These are phyloP conservation scores for Phytophthora pini DNA, from an alignment of 352 stramenopile species.

Conservation along the genomic window DNA sequence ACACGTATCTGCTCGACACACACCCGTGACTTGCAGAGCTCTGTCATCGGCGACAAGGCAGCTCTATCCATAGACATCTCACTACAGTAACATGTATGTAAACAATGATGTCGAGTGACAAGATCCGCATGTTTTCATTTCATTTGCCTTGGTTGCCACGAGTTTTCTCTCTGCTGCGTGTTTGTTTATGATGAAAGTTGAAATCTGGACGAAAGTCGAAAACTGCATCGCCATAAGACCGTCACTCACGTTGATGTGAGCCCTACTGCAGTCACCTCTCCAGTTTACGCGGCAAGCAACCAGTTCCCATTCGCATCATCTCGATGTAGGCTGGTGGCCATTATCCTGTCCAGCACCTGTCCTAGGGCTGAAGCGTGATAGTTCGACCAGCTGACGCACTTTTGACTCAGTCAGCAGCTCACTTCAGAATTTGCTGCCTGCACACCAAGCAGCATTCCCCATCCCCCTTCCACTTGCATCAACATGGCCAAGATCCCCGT, in stretches of 20 bases:
- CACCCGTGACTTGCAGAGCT: not conserved
- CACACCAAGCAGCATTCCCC: constrained; percentile 28
- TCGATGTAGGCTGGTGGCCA: not conserved
- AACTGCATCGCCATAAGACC: constrained; percentile 13
- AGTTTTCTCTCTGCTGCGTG: not conserved
- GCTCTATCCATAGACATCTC: not conserved
- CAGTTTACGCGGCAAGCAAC: constrained; percentile 8
- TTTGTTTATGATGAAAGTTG: constrained; percentile 23
- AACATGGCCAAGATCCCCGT: constrained; percentile 46
- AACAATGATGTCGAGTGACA: constrained; percentile 18
- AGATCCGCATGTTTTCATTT: not conserved
- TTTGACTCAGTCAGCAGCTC: constrained; percentile 5
- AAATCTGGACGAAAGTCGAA: constrained; percentile 1
- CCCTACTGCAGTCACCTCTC: not conserved
- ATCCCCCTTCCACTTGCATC: not conserved
- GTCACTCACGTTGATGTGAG: constrained; percentile 13
- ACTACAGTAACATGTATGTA: not conserved
- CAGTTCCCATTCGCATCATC: not conserved
- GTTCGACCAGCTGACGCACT: constrained; percentile 8
- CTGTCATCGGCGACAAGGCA: too few species aligned
- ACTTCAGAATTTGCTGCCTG: constrained; percentile 27
- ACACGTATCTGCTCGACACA: not conserved
- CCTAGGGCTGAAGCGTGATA: constrained; percentile 1
- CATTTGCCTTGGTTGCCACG: not conserved
- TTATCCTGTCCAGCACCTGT: not conserved